Evolutionary conservation across 306 rosid species (phyloP), one percentile per base, ranked within the genome.

Genomic region (Senna tora): DNA sequence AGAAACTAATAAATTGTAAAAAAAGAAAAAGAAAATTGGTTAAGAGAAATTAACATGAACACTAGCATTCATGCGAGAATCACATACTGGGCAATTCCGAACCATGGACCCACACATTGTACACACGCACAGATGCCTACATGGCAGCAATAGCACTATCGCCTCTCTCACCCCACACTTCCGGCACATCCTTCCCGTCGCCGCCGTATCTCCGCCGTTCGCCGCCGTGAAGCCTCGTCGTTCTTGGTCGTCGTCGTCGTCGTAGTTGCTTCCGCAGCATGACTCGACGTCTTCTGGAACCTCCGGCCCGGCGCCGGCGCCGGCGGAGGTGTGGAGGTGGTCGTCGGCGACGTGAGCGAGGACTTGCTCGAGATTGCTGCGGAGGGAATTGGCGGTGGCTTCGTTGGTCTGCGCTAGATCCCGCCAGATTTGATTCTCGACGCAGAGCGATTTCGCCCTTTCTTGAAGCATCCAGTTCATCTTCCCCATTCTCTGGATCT

Each of bases 81-180:
- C 52, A 75, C 98, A 94, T 0, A 89, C 85, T 0, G 98, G 98
- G 75, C 98, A 94, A 39, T 69, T 79, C n/a, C 76, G 77, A 0
- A 83, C 38, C 1, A 76, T 71, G 92, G 98, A 87, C 88, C 95
- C 98, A 80, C 98, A 94, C 72, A 65, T 47, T 9, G 87, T 77
- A 55, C 98, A 94, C 12, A 91, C 79, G 69, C 98, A 94, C 15
- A 94, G 79, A 75, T 94, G 98, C 85, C 95, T 87, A 77, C 98
- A 94, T 71, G 97, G 98, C 66, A 94, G 55, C 67, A 87, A 63
- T 81, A 94, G 46, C 79, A 94, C 98, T 57, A 70, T 75, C n/a
- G 96, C 82, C 57, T 94, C 97, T 5, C 83, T 55, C 45, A 16
- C 83, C 79, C 88, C 79, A 58, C 98, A 94, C n/a, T 45, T 82